Evolutionary conservation across 2,329 filamentous ascomycete genomes (phyloP).

Genomic region (Cercospora janseana): DNA sequence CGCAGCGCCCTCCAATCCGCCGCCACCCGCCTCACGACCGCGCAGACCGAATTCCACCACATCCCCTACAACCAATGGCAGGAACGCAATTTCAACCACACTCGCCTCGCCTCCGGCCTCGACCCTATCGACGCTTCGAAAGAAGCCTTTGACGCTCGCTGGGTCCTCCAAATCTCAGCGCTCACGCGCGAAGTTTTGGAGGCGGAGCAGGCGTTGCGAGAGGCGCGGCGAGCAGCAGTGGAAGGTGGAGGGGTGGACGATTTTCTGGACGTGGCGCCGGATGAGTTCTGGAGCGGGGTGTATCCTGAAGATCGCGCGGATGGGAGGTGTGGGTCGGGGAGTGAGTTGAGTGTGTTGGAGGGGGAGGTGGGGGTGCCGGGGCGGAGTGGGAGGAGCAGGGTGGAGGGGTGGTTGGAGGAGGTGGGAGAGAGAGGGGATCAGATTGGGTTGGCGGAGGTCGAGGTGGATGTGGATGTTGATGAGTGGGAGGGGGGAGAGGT

Average conservation of each 20-base stretch:
- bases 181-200: conserved; percentile 11
- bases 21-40: not conserved
- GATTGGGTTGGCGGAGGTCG: no score
- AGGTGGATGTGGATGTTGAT: not conserved
- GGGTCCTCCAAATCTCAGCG: conserved; percentile 4
- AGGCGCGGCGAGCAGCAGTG: conserved; percentile 1
- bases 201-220: conserved; percentile 7
- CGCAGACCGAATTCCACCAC: not conserved
- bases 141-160: conserved; percentile 10
- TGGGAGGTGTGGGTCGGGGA: not conserved
- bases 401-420: not conserved
- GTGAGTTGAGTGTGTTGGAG: not conserved
- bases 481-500: not conserved
- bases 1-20: not conserved
- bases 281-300: not conserved
- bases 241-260: not conserved
- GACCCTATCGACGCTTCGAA: not conserved
- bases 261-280: not conserved
- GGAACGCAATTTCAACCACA: not conserved
- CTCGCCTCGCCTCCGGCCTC: not conserved
- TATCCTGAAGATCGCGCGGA: not conserved
- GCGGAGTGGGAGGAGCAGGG: not conserved
- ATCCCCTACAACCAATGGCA: not conserved
- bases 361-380: not conserved
- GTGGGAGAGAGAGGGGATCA: not conserved